phyloP scores from a whole-genome alignment of 2,329 filamentous ascomycete species.

The Hypomyces perniciosus region DNA sequence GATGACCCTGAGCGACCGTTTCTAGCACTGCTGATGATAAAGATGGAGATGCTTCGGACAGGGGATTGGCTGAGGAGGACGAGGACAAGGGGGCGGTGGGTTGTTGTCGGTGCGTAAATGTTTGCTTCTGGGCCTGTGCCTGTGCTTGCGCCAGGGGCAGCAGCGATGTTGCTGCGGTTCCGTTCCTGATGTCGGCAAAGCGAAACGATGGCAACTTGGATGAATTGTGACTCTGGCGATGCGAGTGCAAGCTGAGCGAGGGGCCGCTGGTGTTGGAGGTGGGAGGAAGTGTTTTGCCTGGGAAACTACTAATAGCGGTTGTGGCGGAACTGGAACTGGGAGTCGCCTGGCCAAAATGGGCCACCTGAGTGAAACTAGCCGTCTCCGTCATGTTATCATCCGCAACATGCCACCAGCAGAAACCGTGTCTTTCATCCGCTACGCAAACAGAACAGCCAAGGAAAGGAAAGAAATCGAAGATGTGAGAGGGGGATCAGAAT shows the following conservation, averaged over 20 bases:
- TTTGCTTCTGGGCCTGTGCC: conserved; percentile 11
- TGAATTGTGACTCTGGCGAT: conserved; percentile 48
- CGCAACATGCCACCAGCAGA: conserved; percentile 4
- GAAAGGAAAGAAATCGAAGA: not conserved
- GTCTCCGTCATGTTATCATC: conserved; percentile 14
- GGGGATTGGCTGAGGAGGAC: conserved; percentile 5
- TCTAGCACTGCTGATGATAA: not conserved
- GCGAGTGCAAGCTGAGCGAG: conserved; percentile 32
- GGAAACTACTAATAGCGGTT: conserved; percentile 11
- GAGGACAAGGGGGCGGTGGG: conserved; percentile 11
- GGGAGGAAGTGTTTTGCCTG: conserved; percentile 11
- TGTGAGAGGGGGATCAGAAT: too few species aligned
- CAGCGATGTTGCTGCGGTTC: conserved; percentile 18
- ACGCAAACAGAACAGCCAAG: not conserved
- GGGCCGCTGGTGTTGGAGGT: conserved; percentile 11
- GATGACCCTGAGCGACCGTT: not conserved
- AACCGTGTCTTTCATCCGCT: conserved; percentile 9
- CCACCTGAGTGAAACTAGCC: conserved; percentile 12
- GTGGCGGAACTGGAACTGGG: conserved; percentile 11
- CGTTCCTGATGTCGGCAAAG: conserved; percentile 42
- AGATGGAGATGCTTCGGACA: conserved; percentile 3
- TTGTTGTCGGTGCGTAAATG: conserved; percentile 1
- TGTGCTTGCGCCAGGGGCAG: conserved; percentile 18
- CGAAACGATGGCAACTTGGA: conserved; percentile 52
- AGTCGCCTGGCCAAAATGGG: conserved; percentile 9